phyloP scores from a whole-genome alignment of 352 stramenopile genomes.

The Pythium chondricola region DNA sequence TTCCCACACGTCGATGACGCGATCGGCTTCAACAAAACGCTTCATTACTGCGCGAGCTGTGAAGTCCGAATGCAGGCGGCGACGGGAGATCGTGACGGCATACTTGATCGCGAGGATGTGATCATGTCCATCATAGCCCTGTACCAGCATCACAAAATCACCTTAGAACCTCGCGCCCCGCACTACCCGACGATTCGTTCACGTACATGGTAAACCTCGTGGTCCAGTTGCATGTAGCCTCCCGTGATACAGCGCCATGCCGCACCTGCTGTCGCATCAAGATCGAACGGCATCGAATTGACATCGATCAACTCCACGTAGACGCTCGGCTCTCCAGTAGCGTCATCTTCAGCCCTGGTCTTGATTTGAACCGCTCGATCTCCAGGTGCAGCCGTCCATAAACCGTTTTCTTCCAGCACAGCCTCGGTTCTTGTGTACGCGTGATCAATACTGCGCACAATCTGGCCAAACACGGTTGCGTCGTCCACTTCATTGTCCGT shows the following conservation, averaged over 20 bases:
- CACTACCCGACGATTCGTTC: too few species aligned
- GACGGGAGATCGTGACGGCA: constrained; percentile 18
- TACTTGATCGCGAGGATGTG: constrained; percentile 25
- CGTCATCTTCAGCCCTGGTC: neutral
- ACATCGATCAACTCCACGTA: constrained; percentile 24
- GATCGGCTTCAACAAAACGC: constrained; percentile 14
- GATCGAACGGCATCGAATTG: constrained; percentile 14
- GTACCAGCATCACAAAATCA: neutral
- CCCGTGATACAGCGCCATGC: constrained; percentile 26
- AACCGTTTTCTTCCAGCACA: constrained; percentile 31
- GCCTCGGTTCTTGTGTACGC: constrained; percentile 24
- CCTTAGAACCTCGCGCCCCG: too few species aligned
- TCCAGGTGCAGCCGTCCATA: constrained; percentile 10
- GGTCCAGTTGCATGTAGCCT: constrained; percentile 27
- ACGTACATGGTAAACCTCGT: constrained; percentile 22
- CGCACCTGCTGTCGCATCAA: constrained; percentile 12
- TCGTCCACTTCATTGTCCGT: neutral
- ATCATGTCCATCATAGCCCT: constrained; percentile 12
- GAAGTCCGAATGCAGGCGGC: constrained; percentile 20
- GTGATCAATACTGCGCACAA: constrained; percentile 20
- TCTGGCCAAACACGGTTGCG: constrained; percentile 23
- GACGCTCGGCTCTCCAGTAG: neutral
- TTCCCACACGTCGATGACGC: constrained; percentile 26
- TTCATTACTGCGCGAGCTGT: constrained; percentile 24
- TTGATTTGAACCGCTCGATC: neutral